Conservation (phyloP, 2,329 filamentous ascomycete genomes). For the Exophiala aquamarina region DNA sequence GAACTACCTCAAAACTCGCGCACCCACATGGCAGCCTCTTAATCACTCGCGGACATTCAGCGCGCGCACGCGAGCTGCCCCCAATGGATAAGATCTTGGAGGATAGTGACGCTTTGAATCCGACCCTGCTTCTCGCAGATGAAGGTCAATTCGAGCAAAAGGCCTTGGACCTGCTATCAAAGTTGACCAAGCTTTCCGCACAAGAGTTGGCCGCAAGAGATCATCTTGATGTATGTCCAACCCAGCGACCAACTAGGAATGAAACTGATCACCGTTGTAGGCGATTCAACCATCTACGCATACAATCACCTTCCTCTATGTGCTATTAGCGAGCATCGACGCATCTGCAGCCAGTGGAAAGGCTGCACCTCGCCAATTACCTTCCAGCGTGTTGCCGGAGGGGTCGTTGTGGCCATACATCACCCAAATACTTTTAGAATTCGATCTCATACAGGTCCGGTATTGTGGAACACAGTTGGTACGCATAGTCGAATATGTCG, state of each 20-base stretch:
- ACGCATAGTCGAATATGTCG: slow-evolving; percentile 37
- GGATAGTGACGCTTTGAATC: slow-evolving; percentile 16
- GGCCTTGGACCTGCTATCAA: slow-evolving; percentile 24
- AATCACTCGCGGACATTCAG: too few species aligned
- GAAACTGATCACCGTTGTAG: slow-evolving; percentile 26
- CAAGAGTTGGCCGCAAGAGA: slow-evolving; percentile 13
- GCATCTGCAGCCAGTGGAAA: slow-evolving; percentile 35
- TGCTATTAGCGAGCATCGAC: slow-evolving; percentile 52
- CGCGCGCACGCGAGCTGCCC: too few species aligned
- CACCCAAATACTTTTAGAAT: slow-evolving; percentile 53
- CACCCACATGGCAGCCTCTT: too few species aligned
- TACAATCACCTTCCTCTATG: slow-evolving; percentile 59
- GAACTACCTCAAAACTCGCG: too few species aligned
- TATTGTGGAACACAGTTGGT: slow-evolving; percentile 44
- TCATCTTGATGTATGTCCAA: slow-evolving; percentile 36
- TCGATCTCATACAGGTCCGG: slow-evolving; percentile 47
- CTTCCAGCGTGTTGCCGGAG: slow-evolving; percentile 44
- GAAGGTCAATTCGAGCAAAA: slow-evolving; percentile 43
- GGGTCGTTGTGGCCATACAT: slow-evolving; percentile 51
- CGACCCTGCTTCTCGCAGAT: slow-evolving; percentile 14
- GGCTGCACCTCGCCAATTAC: slow-evolving; percentile 30
- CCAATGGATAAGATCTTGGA: slow-evolving; percentile 22
- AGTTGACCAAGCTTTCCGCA: slow-evolving; percentile 22
- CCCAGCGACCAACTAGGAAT: slow-evolving; percentile 16
- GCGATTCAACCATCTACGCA: slow-evolving; percentile 58